phyloP scores from a whole-genome alignment of 2,329 filamentous ascomycete species.

The Aspergillus puulaauensis region DNA sequence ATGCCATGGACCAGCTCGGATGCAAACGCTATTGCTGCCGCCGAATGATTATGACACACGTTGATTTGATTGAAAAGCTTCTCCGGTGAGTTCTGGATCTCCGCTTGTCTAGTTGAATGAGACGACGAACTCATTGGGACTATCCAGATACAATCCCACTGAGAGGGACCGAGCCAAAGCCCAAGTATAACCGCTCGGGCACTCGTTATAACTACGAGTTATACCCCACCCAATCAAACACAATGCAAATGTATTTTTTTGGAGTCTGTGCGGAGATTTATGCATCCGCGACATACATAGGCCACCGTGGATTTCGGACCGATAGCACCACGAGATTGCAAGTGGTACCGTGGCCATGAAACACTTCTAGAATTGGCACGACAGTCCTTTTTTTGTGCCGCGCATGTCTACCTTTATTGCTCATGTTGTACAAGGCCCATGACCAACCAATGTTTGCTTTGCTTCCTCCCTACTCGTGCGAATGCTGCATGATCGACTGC shows the following conservation, averaged over 20 bases:
- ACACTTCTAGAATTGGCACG: not conserved
- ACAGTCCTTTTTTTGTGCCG: not conserved
- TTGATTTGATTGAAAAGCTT: constrained; percentile 97
- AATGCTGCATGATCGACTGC: not conserved
- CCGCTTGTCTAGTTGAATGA: not conserved
- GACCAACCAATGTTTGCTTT: not conserved
- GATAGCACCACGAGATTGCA: not conserved
- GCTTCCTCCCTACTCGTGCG: not conserved
- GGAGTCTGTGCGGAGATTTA: not conserved
- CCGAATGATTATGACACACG: constrained; percentile 99
- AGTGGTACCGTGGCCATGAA: not conserved
- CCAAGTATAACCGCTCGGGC: constrained; percentile 10
- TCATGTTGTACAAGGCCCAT: not conserved
- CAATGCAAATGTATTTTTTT: not conserved
- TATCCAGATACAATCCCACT: constrained; percentile 31
- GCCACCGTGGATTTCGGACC: not conserved
- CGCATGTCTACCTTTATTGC: not conserved
- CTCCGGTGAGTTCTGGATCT: constrained; percentile 67
- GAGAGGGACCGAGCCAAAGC: constrained; percentile 28
- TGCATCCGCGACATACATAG: not conserved
- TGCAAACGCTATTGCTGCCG: constrained; percentile 97
- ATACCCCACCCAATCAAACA: not conserved
- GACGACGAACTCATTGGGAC: not conserved
- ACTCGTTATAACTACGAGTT: not conserved
- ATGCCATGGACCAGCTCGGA: constrained; percentile 92